Percentiles rank a stretch among this genome's conserved stretches.
phyloP scores from a whole-genome alignment of 2,329 filamentous ascomycete species.

The Thielaviopsis punctulata region DNA sequence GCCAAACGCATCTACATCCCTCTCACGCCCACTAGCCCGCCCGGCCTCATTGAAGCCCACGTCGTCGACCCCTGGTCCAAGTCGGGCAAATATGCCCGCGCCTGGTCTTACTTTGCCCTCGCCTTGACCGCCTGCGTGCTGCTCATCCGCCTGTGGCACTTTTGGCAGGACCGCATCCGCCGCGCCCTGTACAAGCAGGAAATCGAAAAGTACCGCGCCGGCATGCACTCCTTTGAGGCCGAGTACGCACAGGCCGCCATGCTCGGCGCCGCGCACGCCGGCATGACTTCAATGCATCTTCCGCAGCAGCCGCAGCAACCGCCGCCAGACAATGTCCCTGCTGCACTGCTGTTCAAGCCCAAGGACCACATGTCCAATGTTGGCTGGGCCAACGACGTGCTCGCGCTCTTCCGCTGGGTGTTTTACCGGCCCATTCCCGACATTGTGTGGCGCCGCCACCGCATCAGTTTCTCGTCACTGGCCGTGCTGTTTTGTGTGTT shows the following conservation, averaged over 20 bases:
- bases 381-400: conserved; percentile 53
- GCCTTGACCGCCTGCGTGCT: conserved; percentile 51
- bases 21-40: conserved; percentile 39
- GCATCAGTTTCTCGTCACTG: conserved; percentile 66
- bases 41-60: conserved; percentile 43
- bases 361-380: conserved; percentile 64
- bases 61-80: conserved; percentile 62
- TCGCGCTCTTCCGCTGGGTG: conserved; percentile 73
- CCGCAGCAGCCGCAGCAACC: conserved; percentile 26
- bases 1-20: conserved; percentile 33
- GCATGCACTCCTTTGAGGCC: conserved; percentile 33
- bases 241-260: conserved; percentile 28
- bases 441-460: conserved; percentile 46
- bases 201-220: conserved; percentile 46
- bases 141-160: conserved; percentile 62
- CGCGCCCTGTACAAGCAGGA: conserved; percentile 78
- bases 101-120: conserved; percentile 77
- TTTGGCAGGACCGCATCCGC: conserved; percentile 85
- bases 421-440: conserved; percentile 79
- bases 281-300: conserved; percentile 48
- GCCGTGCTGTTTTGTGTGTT: conserved; percentile 52
- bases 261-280: conserved; percentile 32
- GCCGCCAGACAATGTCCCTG: neutral
- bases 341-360: conserved; percentile 33
- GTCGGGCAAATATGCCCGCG: conserved; percentile 70